Evolutionary conservation across 352 stramenopile species (phyloP), one percentile per base, ranked within the genome.

Genomic region (Phytopythium mirpurense): DNA sequence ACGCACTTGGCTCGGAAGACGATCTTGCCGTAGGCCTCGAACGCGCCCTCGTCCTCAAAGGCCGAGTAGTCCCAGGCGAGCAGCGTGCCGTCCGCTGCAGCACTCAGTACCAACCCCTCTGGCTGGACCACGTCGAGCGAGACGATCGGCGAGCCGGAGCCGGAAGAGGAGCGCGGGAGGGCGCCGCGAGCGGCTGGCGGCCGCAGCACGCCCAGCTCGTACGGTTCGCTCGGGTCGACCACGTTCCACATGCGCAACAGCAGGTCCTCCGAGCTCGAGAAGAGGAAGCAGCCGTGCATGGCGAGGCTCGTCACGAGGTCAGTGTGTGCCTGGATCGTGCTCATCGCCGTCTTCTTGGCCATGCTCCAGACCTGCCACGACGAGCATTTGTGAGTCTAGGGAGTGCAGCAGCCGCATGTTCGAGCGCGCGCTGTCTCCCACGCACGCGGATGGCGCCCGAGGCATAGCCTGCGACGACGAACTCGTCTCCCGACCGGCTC

Each of bases 201-300:
- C 2, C 70, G 69, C 14, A 91, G 59, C 11, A 73, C 56, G 6
- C 71, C 74, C 3, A 90, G 43, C 45, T 88, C 74, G 45, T 92
- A 92, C 15, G 70, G 60, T 24, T 75, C 58, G 9, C 56, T 24
- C 10, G 72, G 48, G 18, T 75, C 55, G 15, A 83, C 54, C 23
- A 79, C 59, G 49, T 92, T 92, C 81, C 76, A 92, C 47, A 92
- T 83, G 6, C 65, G 62, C 46, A 92, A 48, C 1, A 73, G 59
- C 12, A 60, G 59, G 43, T 92, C 81, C 15, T 92, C 81, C 1
- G 81, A 92, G 18, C 78, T 74, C 0, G 81, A 88, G 60, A 88
- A 87, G n/a, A 92, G 59, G 52, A 92, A 87, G 41, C 73, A 84
- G 3, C 78, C 81, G 41, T 90, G 78, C 23, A 83, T 50, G 0